Conservation (phyloP, 345 rosid genomes). For the Camelina neglecta region DNA sequence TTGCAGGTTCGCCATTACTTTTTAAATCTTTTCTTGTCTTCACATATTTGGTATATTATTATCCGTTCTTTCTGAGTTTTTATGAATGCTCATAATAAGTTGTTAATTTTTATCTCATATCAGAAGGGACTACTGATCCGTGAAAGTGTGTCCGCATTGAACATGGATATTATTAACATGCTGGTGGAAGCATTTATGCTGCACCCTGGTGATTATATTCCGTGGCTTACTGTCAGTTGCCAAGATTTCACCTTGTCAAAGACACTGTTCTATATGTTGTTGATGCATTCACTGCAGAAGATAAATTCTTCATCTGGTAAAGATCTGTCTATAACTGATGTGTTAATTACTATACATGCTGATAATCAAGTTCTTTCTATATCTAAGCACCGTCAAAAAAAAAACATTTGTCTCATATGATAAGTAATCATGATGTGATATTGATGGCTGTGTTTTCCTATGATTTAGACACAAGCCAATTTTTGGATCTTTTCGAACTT, state of each 20-base stretch:
- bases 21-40: neutral
- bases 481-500: conserved; percentile 63
- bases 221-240: conserved; percentile 64
- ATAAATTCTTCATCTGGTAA: conserved; percentile 42
- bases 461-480: conserved; percentile 51
- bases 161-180: conserved; percentile 64
- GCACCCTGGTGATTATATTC: conserved; percentile 56
- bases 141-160: conserved; percentile 52
- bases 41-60: neutral
- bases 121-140: conserved; percentile 52
- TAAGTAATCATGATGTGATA: conserved; percentile 19
- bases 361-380: conserved; percentile 21
- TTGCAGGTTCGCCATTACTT: conserved; percentile 41
- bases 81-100: conserved; percentile 1
- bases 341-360: conserved; percentile 15
- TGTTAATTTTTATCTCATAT: conserved; percentile 34
- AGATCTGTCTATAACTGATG: conserved; percentile 16
- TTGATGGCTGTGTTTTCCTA: conserved; percentile 38
- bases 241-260: conserved; percentile 56
- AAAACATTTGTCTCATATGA: conserved; percentile 7
- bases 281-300: conserved; percentile 67
- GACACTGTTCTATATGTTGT: conserved; percentile 68
- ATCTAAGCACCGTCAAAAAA: neutral
- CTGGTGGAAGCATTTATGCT: conserved; percentile 58
- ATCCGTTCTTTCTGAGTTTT: conserved; percentile 17